Evolutionary conservation across 352 stramenopile genomes (phyloP), one percentile per base, ranked within the genome.

Genomic region (Phytophthora aleatoria): DNA sequence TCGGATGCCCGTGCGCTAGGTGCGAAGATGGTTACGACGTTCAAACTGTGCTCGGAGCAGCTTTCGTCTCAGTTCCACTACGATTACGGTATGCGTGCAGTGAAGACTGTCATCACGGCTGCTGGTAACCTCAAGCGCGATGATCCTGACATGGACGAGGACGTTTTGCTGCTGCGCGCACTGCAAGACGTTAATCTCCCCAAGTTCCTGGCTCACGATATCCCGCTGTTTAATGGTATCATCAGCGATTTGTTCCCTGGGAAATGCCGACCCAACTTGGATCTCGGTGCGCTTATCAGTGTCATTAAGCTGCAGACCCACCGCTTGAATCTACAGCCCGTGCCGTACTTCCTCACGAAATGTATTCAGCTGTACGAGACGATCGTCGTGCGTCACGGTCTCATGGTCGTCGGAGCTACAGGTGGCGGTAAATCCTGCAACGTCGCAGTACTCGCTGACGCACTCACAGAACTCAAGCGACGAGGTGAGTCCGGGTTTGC

Each of bases 151-250:
- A 95, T 98, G 69, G 82, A 95, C 31, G 96, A 99, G 64, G 93
- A 98, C 38, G 87, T 98, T 3, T 69, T 99, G 10, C 71, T 98
- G n/a, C 64, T 99, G 15, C 79, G 94, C 8, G 91, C 94, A 2
- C 86, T 99, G 38, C 96, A 98, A 57, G 96, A 99, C 57, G 95
- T 99, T 7, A 99, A 99, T 61, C 69, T 98, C 31, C 91, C 95
- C 0, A 99, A 99, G 58, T 99, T 99, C 69, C 61, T 99, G 11
- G 91, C 85, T 2, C 94, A 97, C 43, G 96, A 99, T 71, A 97
- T 99, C 42, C 92, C 92, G 20, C 75, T 99, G 6, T 99, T 99
- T 69, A 96, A 97, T 43, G 95, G 95, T 39, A 98, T 99, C 58
- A 96, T 97, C 52, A 96, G 81, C 50, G 96, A 99, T 68, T 77